Base-by-base conservation (phyloP, 1,284 basidiomycete genomes). In the Pascua sp. region DNA sequence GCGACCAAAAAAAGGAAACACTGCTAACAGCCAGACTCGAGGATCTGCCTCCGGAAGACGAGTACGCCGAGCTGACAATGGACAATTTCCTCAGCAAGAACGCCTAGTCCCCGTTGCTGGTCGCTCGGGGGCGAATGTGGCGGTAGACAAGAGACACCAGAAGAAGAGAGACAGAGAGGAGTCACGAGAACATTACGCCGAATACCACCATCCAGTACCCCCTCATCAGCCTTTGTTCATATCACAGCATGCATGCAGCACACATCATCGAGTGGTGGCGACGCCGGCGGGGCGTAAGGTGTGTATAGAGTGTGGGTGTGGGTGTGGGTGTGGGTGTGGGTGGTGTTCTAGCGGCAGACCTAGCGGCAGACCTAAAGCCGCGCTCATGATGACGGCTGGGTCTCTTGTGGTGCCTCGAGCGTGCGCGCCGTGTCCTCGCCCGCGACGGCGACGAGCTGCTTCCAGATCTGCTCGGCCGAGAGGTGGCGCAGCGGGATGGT, bases 21-120 rank as follows among this genome's bases (percentile, higher is more conserved):
- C 37, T 32, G 45, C 38, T 56, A 10, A 39, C 36, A 7, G 5
- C 1, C 53, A 75, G 90, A 16, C 78, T 96, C 55, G 91, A 94
- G 67, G 92, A 94, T 66, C 79, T 95, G 46, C 91, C 91, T 11
- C 80, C 87, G 41, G 91, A 93, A 72, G 89, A 92, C 58, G 91
- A 96, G 77, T 95, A 95, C 71, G 85, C 90, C 68, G 85, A 85
- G 53, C 77, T 95, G 67, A 90, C 91, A 68, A 79, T 95, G 61
- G 85, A 87, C 53, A 87, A 83, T 72, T 95, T 94, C 79, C 63
- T 78, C 59, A 71, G 69, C 62, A 76, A 75, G 57, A 62, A 62
- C 49, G 42, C 59, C 24, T 65, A 59, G 55, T n/a, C 37, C 24
- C 24, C 24, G 24, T 32, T 32, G 24, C 24, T 7, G 24, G 24